Evolutionary conservation across 345 rosid species (phyloP).

Genomic region (Excoecaria cochinchinensis): DNA sequence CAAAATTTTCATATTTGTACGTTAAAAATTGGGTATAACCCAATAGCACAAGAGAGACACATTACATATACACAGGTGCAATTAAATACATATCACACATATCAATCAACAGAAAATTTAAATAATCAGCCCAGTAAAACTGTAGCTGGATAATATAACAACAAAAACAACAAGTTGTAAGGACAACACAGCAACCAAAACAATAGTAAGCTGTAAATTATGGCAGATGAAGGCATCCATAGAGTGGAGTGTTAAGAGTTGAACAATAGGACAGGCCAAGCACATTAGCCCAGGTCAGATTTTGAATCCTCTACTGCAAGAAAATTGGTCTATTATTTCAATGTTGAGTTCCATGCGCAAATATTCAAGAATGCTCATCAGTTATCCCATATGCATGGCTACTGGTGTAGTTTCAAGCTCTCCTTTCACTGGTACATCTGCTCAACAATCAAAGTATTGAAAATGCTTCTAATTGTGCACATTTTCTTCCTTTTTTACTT

Average conservation of each 20-base stretch:
- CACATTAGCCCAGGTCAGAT: background rate
- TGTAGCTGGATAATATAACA: background rate
- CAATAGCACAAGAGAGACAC: background rate
- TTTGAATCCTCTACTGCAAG: background rate
- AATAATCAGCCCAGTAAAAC: background rate
- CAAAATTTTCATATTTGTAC: background rate
- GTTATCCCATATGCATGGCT: background rate
- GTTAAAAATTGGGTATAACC: background rate
- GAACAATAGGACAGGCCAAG: background rate
- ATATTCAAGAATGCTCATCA: background rate
- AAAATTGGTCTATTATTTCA: background rate
- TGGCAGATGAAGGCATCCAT: background rate
- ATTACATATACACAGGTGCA: background rate
- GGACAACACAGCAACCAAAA: background rate
- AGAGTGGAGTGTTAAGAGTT: background rate
- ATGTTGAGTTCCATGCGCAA: background rate
- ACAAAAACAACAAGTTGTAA: background rate
- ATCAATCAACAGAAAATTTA: conserved; percentile 1
- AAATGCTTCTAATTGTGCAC: background rate
- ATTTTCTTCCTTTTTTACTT: background rate
- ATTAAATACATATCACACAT: background rate
- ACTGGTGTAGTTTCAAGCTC: background rate
- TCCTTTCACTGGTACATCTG: background rate
- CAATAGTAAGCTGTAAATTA: background rate
- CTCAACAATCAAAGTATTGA: background rate